Evolutionary conservation across 345 rosid species (phyloP).

Genomic region (Camelina hispida): DNA sequence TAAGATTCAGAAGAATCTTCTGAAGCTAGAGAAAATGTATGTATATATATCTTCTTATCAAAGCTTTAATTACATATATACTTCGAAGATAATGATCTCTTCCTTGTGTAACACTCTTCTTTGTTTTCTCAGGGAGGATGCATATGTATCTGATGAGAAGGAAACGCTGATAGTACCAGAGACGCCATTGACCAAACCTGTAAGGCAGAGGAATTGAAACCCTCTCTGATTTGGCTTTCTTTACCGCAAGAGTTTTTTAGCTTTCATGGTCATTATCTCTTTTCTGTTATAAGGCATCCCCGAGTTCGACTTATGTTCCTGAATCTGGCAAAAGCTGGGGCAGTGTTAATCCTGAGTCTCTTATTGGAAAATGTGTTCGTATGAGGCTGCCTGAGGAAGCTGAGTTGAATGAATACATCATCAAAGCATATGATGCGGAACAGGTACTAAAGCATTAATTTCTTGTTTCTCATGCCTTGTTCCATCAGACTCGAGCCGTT

Average conservation of each 20-base stretch:
- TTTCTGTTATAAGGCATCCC: constrained; percentile 2
- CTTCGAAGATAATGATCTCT: not conserved
- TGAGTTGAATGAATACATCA: not conserved
- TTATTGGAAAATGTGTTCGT: constrained; percentile 7
- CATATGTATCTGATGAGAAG: not conserved
- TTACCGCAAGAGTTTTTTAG: not conserved
- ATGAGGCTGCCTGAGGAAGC: not conserved
- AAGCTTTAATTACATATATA: not conserved
- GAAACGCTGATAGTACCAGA: not conserved
- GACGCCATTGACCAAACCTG: not conserved
- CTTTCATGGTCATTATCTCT: not conserved
- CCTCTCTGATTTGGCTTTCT: not conserved
- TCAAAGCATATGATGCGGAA: constrained; percentile 21
- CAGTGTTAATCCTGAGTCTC: constrained; percentile 1
- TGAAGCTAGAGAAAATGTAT: constrained; percentile 5
- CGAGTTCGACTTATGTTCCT: not conserved
- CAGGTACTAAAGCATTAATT: constrained; percentile 1
- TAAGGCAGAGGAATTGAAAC: constrained; percentile 7
- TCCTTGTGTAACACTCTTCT: not conserved
- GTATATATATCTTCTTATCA: not conserved
- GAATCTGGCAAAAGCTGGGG: constrained; percentile 11
- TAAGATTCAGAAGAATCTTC: constrained; percentile 10
- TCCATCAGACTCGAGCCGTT: not conserved
- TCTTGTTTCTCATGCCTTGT: constrained; percentile 1
- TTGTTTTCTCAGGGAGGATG: constrained; percentile 4